Evolutionary conservation across 164 flowering plant genomes (phyloP).

Genomic region (Annona squamosa): DNA sequence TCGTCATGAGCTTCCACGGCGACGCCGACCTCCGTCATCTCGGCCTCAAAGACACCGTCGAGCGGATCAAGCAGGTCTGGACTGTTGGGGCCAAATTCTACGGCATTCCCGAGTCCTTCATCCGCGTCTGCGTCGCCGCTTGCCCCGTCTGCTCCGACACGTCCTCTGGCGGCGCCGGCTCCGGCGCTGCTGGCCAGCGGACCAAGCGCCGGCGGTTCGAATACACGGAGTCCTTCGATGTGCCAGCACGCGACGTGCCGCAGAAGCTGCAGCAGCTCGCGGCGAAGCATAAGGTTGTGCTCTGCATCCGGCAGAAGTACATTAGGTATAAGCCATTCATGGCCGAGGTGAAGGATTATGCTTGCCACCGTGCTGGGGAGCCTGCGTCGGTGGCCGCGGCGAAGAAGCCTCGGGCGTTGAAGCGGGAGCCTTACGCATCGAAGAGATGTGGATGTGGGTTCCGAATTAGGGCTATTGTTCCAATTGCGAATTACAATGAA

Average conservation of each 20-base stretch:
- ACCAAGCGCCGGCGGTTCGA: slow-evolving; percentile 76
- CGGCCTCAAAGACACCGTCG: slow-evolving; percentile 80
- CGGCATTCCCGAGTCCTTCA: slow-evolving; percentile 89
- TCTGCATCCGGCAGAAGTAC: slow-evolving; percentile 95
- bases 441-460: slow-evolving; percentile 98
- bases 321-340: slow-evolving; percentile 94
- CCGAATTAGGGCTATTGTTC: slow-evolving; percentile 93
- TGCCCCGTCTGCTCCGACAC: slow-evolving; percentile 65
- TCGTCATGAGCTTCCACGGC: slow-evolving; percentile 63
- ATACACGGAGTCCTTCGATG: slow-evolving; percentile 91
- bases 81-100: slow-evolving; percentile 96
- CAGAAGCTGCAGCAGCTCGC: slow-evolving; percentile 71
- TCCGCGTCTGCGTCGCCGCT: slow-evolving; percentile 74
- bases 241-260: slow-evolving; percentile 89
- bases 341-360: slow-evolving; percentile 99
- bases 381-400: slow-evolving; percentile 69
- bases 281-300: slow-evolving; percentile 88
- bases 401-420: slow-evolving; percentile 70
- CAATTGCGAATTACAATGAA: slow-evolving; percentile 87
- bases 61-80: slow-evolving; percentile 89
- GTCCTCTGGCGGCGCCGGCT: slow-evolving; percentile 7
- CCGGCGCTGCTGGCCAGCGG: slow-evolving; percentile 26
- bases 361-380: slow-evolving; percentile 95
- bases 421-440: slow-evolving; percentile 90
- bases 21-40: slow-evolving; percentile 75